phyloP scores from a whole-genome alignment of 2,329 filamentous ascomycete genomes.

The Botrytis pseudocinerea region DNA sequence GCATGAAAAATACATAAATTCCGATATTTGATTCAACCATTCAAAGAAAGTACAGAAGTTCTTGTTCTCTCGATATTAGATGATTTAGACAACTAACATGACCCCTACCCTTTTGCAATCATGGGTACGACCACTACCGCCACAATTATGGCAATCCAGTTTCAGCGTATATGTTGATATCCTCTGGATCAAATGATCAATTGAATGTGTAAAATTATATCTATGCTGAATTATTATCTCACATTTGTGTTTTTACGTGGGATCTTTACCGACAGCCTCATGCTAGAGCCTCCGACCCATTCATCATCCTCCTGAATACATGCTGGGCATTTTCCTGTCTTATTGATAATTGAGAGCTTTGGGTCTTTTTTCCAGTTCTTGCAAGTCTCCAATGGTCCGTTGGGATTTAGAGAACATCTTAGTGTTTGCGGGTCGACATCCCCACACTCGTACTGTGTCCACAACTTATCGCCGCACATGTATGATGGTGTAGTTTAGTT shows the following conservation, averaged over 20 bases:
- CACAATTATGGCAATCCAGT: not conserved
- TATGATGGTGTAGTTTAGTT: not conserved
- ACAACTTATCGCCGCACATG: slow-evolving; percentile 14
- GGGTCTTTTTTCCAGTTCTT: slow-evolving; percentile 8
- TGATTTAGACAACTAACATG: not conserved
- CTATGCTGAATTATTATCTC: slow-evolving; percentile 7
- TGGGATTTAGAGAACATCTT: slow-evolving; percentile 5
- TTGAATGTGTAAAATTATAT: not conserved
- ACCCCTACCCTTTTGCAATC: not conserved
- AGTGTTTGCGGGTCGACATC: slow-evolving; percentile 11
- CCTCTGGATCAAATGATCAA: not conserved
- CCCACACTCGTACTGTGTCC: slow-evolving; percentile 11
- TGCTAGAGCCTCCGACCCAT: slow-evolving; percentile 8
- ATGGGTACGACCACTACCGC: not conserved
- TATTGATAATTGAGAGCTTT: slow-evolving; percentile 7
- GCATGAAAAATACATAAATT: not conserved
- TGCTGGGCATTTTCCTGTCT: slow-evolving; percentile 1
- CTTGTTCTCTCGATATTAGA: not conserved
- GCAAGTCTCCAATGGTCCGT: slow-evolving; percentile 2
- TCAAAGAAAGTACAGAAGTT: not conserved
- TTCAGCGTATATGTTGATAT: not conserved
- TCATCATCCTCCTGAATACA: slow-evolving; percentile 2
- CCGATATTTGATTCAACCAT: not conserved
- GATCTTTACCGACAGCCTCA: slow-evolving; percentile 6
- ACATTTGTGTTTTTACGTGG: not conserved